phyloP scores from a whole-genome alignment of 768 basidiomycete genomes.

The Agaricus blazei region DNA sequence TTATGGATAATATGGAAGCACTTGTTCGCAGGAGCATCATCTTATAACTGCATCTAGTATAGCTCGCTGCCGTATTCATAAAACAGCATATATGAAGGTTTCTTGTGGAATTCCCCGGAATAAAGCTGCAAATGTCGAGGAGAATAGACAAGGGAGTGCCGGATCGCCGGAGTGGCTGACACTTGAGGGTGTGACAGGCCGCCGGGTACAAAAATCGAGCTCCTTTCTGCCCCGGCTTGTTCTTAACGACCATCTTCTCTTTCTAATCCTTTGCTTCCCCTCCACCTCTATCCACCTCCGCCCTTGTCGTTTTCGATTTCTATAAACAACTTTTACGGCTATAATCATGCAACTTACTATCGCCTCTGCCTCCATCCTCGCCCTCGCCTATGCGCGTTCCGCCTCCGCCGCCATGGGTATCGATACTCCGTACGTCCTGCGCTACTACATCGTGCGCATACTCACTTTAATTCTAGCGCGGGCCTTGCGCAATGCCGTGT shows the following conservation, averaged over 20 bases:
- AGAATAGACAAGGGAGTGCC: not conserved
- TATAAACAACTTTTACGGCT: conserved; percentile 8
- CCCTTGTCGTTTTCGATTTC: conserved; percentile 6
- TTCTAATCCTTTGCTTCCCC: conserved; percentile 7
- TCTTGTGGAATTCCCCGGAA: not conserved
- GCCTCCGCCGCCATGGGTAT: conserved; percentile 42
- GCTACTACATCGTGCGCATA: not conserved
- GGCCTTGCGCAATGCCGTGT: conserved; percentile 37
- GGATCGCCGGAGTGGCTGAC: conserved; percentile 17
- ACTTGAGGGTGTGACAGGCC: conserved; percentile 25
- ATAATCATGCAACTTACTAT: conserved; percentile 32
- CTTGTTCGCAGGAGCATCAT: not conserved
- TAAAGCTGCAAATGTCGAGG: not conserved
- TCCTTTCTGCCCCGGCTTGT: conserved; percentile 6
- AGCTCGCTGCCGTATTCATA: too few species aligned
- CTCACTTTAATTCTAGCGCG: conserved; percentile 10
- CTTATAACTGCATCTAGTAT: not conserved
- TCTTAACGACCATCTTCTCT: conserved; percentile 10
- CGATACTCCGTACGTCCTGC: conserved; percentile 59
- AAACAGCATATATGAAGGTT: not conserved
- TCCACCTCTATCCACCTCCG: conserved; percentile 10
- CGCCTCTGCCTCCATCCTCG: conserved; percentile 26
- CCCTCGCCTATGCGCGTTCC: conserved; percentile 31
- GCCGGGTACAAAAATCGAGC: conserved; percentile 15
- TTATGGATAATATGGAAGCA: not conserved